These are phyloP conservation scores for Russula dissimulans DNA, from an alignment of 768 basidiomycete genomes.

Conservation along the genomic window DNA sequence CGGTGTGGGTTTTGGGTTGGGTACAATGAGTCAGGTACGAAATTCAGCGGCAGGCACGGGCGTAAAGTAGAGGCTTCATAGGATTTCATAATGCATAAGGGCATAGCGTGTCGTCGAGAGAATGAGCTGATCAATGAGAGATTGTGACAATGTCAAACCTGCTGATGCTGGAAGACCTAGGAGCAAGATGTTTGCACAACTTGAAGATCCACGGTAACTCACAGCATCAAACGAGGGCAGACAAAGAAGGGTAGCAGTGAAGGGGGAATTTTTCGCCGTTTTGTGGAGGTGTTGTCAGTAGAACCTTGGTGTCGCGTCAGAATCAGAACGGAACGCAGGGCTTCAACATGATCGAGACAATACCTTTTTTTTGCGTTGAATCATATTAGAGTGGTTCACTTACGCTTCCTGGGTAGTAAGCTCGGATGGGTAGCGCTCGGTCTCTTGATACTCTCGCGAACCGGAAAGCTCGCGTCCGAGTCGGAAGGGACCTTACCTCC, in stretches of 20 bases:
- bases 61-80: neutral
- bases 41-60: neutral
- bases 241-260: neutral
- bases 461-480: neutral
- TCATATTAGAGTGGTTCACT: neutral
- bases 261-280: neutral
- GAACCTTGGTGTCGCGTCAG: neutral
- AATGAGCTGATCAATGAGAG: neutral
- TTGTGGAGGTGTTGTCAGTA: neutral
- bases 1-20: neutral
- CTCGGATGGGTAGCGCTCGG: constrained; percentile 12
- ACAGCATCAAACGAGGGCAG: neutral
- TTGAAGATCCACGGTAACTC: neutral
- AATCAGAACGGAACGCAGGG: neutral
- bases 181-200: neutral
- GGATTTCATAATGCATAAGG: neutral
- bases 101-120: neutral
- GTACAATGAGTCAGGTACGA: neutral
- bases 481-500: neutral
- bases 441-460: neutral
- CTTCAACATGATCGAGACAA: neutral
- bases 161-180: neutral
- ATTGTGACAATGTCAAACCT: neutral
- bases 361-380: neutral
- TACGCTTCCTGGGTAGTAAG: constrained; percentile 6